Base-by-base conservation (phyloP, 371 early-diverging fungal genomes). In the Rhizoclosmatium hyalinum region DNA sequence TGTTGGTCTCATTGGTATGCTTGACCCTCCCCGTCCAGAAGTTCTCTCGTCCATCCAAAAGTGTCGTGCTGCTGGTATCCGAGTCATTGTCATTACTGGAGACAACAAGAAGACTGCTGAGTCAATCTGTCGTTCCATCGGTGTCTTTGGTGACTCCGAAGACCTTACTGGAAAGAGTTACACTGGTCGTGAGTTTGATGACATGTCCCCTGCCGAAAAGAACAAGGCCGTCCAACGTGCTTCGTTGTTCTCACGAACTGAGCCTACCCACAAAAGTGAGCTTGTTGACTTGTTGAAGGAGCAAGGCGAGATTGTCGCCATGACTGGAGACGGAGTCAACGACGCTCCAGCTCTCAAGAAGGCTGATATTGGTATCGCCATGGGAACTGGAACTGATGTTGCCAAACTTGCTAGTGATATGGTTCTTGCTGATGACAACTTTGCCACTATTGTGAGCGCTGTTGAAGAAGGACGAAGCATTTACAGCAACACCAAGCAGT, bases 291-390 rank as follows among this genome's bases (percentile, higher is more conserved):
- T 96, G 46, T 86, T 99, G 75, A 93, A 97, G 82, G 86, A 83
- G 32, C 79, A 88, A 41, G 98, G 98, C 5, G 92, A 87, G 45
- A 91, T 98, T 50, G 98, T 97, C 24, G 99, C 97, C 46, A 97
- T 99, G 97, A 98, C 98, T 10, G 99, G 99, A 70, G 99, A 99
- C 81, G 99, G 99, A 86, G 98, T 97, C 54, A 98, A 98, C 83
- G 99, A 99, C 82, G 98, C 98, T 3, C 97, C 97, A 39, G 98
- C 99, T 19, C 84, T 99, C 69, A 97, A 97, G 83, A 92, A 91
- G 82, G 97, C 99, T 46, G 96, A 99, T 84, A 97, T 99, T 82
- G 99, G 99, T 81, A 90, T 98, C 73, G 96, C 99, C 10, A 98
- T 99, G 99, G 99, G 99, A 14, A 86, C 91, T 12, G 99, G 99